These are phyloP conservation scores for Cordia subcordata DNA, from an alignment of 257 asterid species.

Conservation along the genomic window DNA sequence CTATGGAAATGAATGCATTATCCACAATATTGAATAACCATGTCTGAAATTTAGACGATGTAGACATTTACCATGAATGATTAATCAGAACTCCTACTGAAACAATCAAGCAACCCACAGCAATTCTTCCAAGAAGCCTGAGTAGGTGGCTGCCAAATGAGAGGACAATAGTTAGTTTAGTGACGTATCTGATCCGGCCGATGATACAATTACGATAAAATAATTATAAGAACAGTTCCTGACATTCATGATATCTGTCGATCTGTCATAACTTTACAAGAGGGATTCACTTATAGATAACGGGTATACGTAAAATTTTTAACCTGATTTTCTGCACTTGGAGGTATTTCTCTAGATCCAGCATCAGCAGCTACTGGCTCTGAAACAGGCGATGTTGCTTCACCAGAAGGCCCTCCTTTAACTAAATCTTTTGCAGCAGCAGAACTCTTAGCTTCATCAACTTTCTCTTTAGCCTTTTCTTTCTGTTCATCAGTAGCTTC, in stretches of 20 bases:
- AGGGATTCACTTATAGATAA: too few relatives aligned
- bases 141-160: slow-evolving; percentile 21
- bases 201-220: too few relatives aligned
- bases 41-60: background rate
- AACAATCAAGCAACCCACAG: slow-evolving; percentile 34
- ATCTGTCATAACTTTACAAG: too few relatives aligned
- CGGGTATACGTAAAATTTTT: background rate
- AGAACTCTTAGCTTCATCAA: background rate
- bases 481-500: too few relatives aligned
- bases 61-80: slow-evolving; percentile 13
- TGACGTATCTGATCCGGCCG: too few relatives aligned
- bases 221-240: too few relatives aligned
- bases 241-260: too few relatives aligned
- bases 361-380: background rate
- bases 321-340: slow-evolving; percentile 27
- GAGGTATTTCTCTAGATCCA: slow-evolving; percentile 17
- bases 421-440: background rate
- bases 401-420: background rate
- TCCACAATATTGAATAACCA: background rate
- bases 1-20: background rate
- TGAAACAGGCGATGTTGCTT: slow-evolving; percentile 15
- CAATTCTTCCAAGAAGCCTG: slow-evolving; percentile 32
- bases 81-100: slow-evolving; percentile 18
- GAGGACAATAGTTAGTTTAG: slow-evolving; percentile 4
- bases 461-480: too few relatives aligned